Base-by-base conservation (phyloP, 139 green algal genomes). In the Pleodorina starrii region DNA sequence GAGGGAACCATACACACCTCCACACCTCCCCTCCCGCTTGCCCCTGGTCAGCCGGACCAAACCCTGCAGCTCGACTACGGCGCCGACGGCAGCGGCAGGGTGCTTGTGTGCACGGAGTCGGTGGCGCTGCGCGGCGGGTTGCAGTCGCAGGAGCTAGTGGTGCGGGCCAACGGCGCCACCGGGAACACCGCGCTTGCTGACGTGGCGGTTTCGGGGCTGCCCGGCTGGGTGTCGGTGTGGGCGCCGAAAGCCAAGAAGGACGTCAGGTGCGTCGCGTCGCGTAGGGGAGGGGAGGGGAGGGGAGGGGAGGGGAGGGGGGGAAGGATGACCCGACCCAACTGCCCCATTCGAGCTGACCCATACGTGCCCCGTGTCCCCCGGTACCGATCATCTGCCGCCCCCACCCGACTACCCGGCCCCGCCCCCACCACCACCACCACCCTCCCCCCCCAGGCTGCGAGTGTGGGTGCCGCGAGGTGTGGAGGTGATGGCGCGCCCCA, bases 401-500 rank as follows among this genome's bases (percentile, higher is more conserved):
- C 48, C 48, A 57, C 48, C 48, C 48, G 10, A 10, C 48, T 12
- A 21, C 48, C 48, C 48, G 10, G 48, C 48, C 48, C 10, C 48
- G 12, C 48, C 48, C 48, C n/a, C n/a, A n/a, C n/a, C n/a, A n/a
- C n/a, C n/a, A n/a, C n/a, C n/a, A n/a, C n/a, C n/a, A n/a, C n/a
- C n/a, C 54, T 25, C 7, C 5, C 2, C 54, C 54, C 54, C 54
- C 79, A 78, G 43, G 48, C 42, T 99, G 57, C 63, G 91, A 0
- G 92, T 99, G 36, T 98, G 95, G 93, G 93, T 90, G 19, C 96
- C 96, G 1, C 81, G 89, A 0, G 97, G 97, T 0, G 91, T 99
- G 14, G 97, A 99, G 91, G 96, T 98, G 75, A 98, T 98, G 89
- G 60, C 96, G 51, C 90, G 97, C 21, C 92, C 94, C n/a, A 93